Evolutionary conservation across 345 rosid genomes (phyloP).

Genomic region (Eutrema heterophyllum): DNA sequence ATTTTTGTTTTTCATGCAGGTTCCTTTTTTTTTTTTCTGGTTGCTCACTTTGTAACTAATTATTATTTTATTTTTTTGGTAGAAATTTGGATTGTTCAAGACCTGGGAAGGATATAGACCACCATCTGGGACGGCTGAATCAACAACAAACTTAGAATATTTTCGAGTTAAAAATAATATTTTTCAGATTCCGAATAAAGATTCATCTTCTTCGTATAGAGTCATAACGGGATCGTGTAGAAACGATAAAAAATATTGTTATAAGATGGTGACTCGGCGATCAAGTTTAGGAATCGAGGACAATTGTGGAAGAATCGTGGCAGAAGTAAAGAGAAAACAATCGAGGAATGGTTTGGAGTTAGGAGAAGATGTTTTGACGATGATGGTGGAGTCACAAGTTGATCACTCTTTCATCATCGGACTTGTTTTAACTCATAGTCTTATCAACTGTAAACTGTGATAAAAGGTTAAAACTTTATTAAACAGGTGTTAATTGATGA

Average conservation of each 20-base stretch:
- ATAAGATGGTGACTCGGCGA: slow-evolving; percentile 27
- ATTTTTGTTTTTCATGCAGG: neutral
- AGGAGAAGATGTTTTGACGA: slow-evolving; percentile 52
- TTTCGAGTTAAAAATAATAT: slow-evolving; percentile 41
- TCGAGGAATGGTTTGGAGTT: slow-evolving; percentile 39
- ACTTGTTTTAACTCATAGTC: slow-evolving; percentile 43
- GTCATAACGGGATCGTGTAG: slow-evolving; percentile 31
- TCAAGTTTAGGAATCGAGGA: slow-evolving; percentile 39
- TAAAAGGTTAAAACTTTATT: neutral
- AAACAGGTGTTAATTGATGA: neutral
- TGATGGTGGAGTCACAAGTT: slow-evolving; percentile 50
- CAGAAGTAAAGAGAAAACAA: slow-evolving; percentile 53
- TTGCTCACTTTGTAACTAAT: slow-evolving; percentile 6
- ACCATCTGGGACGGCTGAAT: neutral
- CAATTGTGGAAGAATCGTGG: slow-evolving; percentile 36
- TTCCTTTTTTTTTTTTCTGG: neutral
- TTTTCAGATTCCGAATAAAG: slow-evolving; percentile 11
- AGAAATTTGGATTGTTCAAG: slow-evolving; percentile 40
- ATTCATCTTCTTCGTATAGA: slow-evolving; percentile 26
- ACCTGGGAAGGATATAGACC: slow-evolving; percentile 48
- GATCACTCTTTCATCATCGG: slow-evolving; percentile 54
- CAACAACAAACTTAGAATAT: slow-evolving; percentile 27
- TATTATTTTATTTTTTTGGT: neutral
- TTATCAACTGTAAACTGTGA: slow-evolving; percentile 33
- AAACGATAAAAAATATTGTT: slow-evolving; percentile 22